phyloP scores from a whole-genome alignment of 306 rosid genomes.

The Prunus armeniaca region DNA sequence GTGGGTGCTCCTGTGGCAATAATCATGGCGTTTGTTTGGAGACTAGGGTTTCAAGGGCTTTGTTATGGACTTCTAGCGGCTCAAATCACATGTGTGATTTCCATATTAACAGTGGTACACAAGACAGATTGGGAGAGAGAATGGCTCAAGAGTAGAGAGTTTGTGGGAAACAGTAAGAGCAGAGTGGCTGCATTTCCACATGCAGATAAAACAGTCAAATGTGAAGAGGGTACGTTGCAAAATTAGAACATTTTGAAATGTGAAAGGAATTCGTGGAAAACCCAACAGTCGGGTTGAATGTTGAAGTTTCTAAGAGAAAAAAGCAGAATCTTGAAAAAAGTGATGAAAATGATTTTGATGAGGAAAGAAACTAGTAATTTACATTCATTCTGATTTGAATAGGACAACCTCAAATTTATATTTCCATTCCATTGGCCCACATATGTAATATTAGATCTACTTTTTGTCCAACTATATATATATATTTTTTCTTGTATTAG shows the following conservation, averaged over 20 bases:
- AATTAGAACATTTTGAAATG: not conserved
- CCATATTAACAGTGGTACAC: slow-evolving; percentile 27
- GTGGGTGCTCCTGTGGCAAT: slow-evolving; percentile 39
- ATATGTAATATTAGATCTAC: too few relatives aligned
- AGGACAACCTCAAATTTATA: not conserved
- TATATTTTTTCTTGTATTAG: too few relatives aligned
- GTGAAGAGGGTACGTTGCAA: not conserved
- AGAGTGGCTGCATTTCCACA: slow-evolving; percentile 1
- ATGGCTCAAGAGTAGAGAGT: slow-evolving; percentile 14
- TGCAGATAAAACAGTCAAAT: not conserved
- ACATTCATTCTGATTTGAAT: too few relatives aligned
- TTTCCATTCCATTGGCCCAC: not conserved
- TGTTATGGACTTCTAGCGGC: slow-evolving; percentile 40
- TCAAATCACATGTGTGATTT: slow-evolving; percentile 29
- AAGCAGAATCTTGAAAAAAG: not conserved
- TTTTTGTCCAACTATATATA: too few relatives aligned
- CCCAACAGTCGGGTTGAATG: not conserved
- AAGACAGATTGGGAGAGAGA: slow-evolving; percentile 34
- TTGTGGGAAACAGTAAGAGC: slow-evolving; percentile 9
- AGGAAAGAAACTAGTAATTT: not conserved
- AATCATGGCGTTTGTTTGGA: slow-evolving; percentile 25
- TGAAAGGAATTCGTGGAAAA: not conserved
- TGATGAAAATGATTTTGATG: not conserved
- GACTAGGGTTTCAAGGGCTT: slow-evolving; percentile 31
- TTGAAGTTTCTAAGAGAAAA: too few relatives aligned